Evolutionary conservation across 768 basidiomycete species (phyloP), one percentile per base, ranked within the genome.

Genomic region (Tylopilus felleus): DNA sequence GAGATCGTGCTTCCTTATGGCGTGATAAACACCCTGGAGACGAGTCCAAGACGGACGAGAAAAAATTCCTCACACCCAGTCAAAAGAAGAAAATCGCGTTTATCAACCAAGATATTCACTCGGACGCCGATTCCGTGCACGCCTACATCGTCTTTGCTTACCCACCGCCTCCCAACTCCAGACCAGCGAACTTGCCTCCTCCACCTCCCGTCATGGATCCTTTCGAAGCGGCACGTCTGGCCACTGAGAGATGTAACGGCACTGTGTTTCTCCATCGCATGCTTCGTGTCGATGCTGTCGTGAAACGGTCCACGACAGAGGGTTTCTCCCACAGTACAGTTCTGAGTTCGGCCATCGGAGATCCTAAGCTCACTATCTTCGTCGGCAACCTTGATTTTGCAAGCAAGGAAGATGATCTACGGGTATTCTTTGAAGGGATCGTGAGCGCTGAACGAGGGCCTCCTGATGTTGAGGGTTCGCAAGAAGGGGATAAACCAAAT

Each of bases 41-140:
- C 29, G 77, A 67, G 4, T 71, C 74, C 21, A 73, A 72, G 56
- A 68, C 70, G 13, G 77, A 80, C 51, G 77, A 80, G 48, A 88
- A 92, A 67, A 75, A 75, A 35, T 90, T 82, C 68, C 80, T 97
- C 47, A 90, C 82, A 8, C 80, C 91, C 0, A 80, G 79, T 47
- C 90, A 97, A 71, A 98, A 96, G 77, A 91, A 95, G 73, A 90
- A 86, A 59, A 83, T 98, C 49, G 91, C 93, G 0, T 97, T 94
- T 70, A 97, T 98, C 68, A 90, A 93, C 65, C 85, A 86, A 50
- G 92, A 96, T 61, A 83, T 98, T 64, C 93, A 98, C 71, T 75
- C 84, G 2, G 78, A 81, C 31, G 85, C 86, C 5, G 84, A 83
- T 60, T 78, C 82, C 17, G 81, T 91, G 54, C 90, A 94, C 64